Base-by-base conservation (phyloP, 495 filamentous ascomycete species). In the Aspergillus mulundensis region DNA sequence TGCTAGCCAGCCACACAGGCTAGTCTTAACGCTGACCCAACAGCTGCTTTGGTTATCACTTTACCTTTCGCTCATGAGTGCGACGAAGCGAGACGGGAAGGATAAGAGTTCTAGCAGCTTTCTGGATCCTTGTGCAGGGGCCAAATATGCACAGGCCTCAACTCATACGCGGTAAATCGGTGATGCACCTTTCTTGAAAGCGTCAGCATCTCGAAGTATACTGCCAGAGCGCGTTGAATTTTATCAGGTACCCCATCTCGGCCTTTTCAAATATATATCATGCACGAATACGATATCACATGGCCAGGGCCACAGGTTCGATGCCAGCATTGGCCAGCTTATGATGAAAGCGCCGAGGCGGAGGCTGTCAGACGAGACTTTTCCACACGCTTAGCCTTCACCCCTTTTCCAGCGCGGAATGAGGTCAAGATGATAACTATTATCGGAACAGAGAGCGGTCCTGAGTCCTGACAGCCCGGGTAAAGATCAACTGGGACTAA, bases 401-500 rank as follows among this genome's bases (percentile, higher is more conserved):
- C 59, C 59, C 21, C 46, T 50, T 49, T 54, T 32, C 43, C 40
- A 15, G 36, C 56, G 38, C 34, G 46, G 43, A 40, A 41, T 51
- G 50, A 57, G 48, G 54, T 30, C 38, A 47, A 25, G 25, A 30
- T 32, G 58, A 55, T 48, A 51, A n/a, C n/a, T 21, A 30, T 48
- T 43, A 2, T 15, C 38, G n/a, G 8, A 40, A 3, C 18, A n/a
- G 34, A 43, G 32, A 32, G 32, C 44, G 49, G 53, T 57, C n/a
- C n/a, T n/a, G n/a, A 56, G 44, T 44, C 54, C 7, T 49, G 58
- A 60, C 54, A 50, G 54, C 58, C 51, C 56, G 38, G 61, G 61
- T 43, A 64, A 60, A 55, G 61, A 64, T 64, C 58, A 53, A 28
- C 61, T 56, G 59, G 61, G 56, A 59, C 60, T 58, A 61, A 59